phyloP scores from a whole-genome alignment of 495 filamentous ascomycete species.

The Aspergillus baeticus region DNA sequence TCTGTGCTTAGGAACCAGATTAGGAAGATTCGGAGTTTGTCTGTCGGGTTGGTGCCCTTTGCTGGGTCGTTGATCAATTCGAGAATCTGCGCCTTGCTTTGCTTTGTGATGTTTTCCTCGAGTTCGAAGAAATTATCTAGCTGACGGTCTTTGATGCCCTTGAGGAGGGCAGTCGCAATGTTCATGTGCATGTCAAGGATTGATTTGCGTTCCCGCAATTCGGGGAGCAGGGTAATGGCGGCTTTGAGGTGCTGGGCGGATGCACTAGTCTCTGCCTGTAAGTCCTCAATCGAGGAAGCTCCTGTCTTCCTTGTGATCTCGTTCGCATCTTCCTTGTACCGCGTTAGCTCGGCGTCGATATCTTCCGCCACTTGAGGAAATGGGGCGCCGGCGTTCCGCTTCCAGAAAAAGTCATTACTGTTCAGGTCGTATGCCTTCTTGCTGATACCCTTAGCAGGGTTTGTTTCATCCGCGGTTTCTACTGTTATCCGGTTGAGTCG shows the following conservation, averaged over 20 bases:
- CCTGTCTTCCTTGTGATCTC: constrained; percentile 96
- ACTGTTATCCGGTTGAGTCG: constrained; percentile 95
- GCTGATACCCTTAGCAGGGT: constrained; percentile 65
- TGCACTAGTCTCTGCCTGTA: constrained; percentile 83
- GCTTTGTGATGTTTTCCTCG: constrained; percentile 91
- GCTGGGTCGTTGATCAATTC: constrained; percentile 78
- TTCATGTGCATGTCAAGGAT: constrained; percentile 99
- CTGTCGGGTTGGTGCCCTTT: constrained; percentile 79
- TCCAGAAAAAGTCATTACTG: constrained; percentile 96
- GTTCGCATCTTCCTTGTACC: constrained; percentile 92
- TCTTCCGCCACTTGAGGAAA: constrained; percentile 98
- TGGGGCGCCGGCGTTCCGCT: constrained; percentile 84
- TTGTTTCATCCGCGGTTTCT: constrained; percentile 74
- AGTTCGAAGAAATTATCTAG: constrained; percentile 95
- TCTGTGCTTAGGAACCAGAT: constrained; percentile 98
- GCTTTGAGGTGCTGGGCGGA: constrained; percentile 94
- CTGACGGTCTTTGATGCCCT: constrained; percentile 90
- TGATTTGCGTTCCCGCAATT: constrained; percentile 87
- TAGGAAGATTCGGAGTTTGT: constrained; percentile 91
- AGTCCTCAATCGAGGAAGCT: constrained; percentile 86
- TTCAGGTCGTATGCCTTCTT: constrained; percentile 90
- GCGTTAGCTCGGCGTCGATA: constrained; percentile 86
- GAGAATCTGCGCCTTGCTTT: constrained; percentile 84
- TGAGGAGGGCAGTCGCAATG: constrained; percentile 80
- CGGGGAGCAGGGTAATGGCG: constrained; percentile 88